Evolutionary conservation across 208 protist species (phyloP), one percentile per base, ranked within the genome.

Genomic region (Leishmania aethiopica): DNA sequence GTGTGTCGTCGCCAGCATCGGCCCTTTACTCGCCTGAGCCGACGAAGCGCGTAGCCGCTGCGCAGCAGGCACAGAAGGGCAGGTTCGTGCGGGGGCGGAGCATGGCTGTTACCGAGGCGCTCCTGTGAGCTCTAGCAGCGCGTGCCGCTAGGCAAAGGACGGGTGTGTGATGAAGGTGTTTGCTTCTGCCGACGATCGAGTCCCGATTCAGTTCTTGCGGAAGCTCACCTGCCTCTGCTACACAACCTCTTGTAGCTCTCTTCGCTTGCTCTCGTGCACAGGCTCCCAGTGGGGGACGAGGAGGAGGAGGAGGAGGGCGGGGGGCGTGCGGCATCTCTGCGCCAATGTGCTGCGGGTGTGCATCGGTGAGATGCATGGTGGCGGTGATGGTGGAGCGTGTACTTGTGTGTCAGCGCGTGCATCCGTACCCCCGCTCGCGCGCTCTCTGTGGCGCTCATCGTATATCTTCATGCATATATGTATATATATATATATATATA

Each of bases 1-100:
- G 1, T 13, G 17, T 51, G 40, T 28, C 45, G 19, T 73, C 69
- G 19, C 32, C 22, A 17, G 19, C 49, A 32, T 53, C 35, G 75
- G 25, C 32, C 11, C 75, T 59, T 10, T 42, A 62, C 22, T 67
- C 55, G 25, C 60, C 37, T 28, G 25, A 32, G 1, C 57, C 57
- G 15, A 64, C 40, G 45, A 62, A 55, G 37, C 53, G 53, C 28
- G 66, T 72, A 22, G n/a, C 59, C 0, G 11, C 37, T 32, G 81
- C 60, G 35, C 81, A 84, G 60, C 70, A 81, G 35, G 77, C 81
- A 10, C 40, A 64, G 57, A 69, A 66, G 22, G 59, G 80, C 22
- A 70, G 70, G 67, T 6, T 77, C 0, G 19, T 15, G 28, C 76
- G 51, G 45, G 76, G 37, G 25, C 55, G 45, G 7, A 25, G 45